Base-by-base conservation (phyloP, 2,329 filamentous ascomycete genomes). In the Exophiala sp. region DNA sequence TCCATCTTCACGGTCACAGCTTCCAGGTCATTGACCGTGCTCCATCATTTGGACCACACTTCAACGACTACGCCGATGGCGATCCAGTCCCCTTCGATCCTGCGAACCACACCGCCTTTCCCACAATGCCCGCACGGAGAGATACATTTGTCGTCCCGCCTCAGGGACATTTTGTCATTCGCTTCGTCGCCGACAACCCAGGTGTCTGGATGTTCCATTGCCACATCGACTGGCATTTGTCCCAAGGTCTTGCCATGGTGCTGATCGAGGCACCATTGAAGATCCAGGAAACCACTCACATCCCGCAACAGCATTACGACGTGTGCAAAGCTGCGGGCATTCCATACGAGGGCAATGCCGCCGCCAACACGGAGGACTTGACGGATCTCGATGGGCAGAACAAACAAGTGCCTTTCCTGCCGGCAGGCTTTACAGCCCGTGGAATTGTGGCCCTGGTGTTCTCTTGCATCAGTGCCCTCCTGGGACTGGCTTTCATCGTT, bases 401-500 rank as follows among this genome's bases (percentile, higher is more conserved):
- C 72, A 75, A 2, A 75, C 80, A 0, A 66, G 65, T 0, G 72
- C 69, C 35, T 63, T 91, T 13, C 85, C 85, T 0, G n/a, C 73
- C 70, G 1, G 86, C 86, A 0, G 43, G 49, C 11, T 89, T 90
- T 64, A 88, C 83, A 0, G 66, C 81, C 0, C 75, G 76, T 29
- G 88, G 87, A 5, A 85, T 86, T 37, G 77, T 88, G 1, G 87
- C 87, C 10, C 68, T 93, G 57, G 82, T 83, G 1, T 88, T 91
- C 62, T 88, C 83, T 64, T 77, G 77, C 52, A 55, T 88, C 10
- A 75, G 75, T 18, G 87, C 85, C 2, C 78, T 77, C 51, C 74
- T 75, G 23, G 72, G 73, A 5, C 74, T 88, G 52, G 60, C 4
- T 59, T 61, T 6, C 70, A 67, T 65, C 44, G 56, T 29, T 50